Percentiles rank a stretch among this genome's conserved stretches.
phyloP scores from a whole-genome alignment of 2,329 filamentous ascomycete genomes.

The Alternaria sp. region DNA sequence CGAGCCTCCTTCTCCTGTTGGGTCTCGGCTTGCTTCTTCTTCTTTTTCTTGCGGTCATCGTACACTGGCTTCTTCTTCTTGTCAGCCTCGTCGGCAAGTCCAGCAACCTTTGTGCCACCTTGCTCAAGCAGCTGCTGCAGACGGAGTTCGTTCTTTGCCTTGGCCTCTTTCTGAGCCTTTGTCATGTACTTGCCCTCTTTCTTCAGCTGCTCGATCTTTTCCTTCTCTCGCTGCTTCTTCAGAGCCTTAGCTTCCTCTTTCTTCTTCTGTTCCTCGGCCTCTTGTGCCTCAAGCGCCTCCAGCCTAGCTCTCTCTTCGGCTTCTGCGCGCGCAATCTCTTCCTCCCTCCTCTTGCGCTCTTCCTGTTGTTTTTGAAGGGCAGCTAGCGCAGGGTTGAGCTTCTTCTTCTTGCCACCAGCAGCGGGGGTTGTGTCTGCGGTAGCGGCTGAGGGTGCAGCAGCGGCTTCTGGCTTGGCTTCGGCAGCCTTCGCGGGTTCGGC shows the following conservation, averaged over 20 bases:
- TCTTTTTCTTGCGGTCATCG: conserved; percentile 81
- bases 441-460: conserved; percentile 39
- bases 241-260: conserved; percentile 75
- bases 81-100: conserved; percentile 61
- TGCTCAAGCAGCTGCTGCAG: conserved; percentile 85
- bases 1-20: conserved; percentile 52
- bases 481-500: conserved; percentile 51
- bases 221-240: conserved; percentile 87
- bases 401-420: conserved; percentile 80
- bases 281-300: conserved; percentile 69
- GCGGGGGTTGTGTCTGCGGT: conserved; percentile 42
- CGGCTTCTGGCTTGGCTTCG: conserved; percentile 45
- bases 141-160: conserved; percentile 78
- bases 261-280: conserved; percentile 71
- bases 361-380: conserved; percentile 84
- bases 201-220: conserved; percentile 85
- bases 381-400: conserved; percentile 76
- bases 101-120: conserved; percentile 68
- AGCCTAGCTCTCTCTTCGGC: conserved; percentile 70
- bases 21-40: conserved; percentile 68
- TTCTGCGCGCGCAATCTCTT: conserved; percentile 64
- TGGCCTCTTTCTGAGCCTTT: conserved; percentile 84
- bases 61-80: conserved; percentile 82
- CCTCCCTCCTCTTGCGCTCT: conserved; percentile 68
- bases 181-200: conserved; percentile 86